These are phyloP conservation scores for Aeschynomene evenia DNA, from an alignment of 306 rosid genomes.

Conservation along the genomic window DNA sequence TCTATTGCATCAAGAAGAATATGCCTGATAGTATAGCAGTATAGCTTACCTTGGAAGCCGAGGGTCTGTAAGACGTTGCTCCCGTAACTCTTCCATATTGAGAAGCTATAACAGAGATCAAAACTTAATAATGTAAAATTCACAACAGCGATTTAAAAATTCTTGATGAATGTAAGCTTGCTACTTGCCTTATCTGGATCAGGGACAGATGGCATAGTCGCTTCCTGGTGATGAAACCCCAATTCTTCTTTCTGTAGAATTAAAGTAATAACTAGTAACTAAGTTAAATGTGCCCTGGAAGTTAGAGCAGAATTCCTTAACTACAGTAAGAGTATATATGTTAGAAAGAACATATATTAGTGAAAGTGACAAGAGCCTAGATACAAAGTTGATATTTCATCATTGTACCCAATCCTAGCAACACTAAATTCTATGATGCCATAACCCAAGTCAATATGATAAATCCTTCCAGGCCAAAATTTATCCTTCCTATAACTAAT, in stretches of 20 bases:
- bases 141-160: conserved; percentile 5
- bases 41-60: conserved; percentile 74
- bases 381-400: conserved; percentile 14
- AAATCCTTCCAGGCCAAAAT: not conserved
- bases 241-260: conserved; percentile 72
- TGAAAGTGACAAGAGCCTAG: not conserved
- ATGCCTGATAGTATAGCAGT: not conserved
- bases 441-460: conserved; percentile 7
- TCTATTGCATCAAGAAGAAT: not conserved
- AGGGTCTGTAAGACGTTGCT: conserved; percentile 79
- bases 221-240: conserved; percentile 79
- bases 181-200: conserved; percentile 66
- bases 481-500: not conserved
- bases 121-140: not conserved
- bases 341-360: not conserved
- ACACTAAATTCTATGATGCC: conserved; percentile 3
- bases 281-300: conserved; percentile 18
- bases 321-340: not conserved
- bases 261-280: conserved; percentile 25
- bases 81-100: conserved; percentile 80
- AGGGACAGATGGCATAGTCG: conserved; percentile 75
- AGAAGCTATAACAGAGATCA: conserved; percentile 57
- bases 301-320: not conserved
- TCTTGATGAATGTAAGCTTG: conserved; percentile 8
- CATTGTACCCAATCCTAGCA: not conserved